Base-by-base conservation (phyloP, 495 filamentous ascomycete genomes). In the Sporormia fimetaria region DNA sequence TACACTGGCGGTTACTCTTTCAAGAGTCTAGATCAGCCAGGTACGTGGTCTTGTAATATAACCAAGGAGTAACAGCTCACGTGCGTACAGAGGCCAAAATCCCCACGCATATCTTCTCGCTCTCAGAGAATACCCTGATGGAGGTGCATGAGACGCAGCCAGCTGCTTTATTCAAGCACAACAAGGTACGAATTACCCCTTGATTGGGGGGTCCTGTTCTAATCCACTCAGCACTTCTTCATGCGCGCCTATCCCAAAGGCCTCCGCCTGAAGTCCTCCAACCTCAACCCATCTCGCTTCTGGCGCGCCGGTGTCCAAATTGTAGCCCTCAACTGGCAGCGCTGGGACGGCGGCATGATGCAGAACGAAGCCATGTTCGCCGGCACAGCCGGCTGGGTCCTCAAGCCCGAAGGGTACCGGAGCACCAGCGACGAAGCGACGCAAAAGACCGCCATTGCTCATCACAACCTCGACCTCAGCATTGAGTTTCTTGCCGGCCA, bases 311-410 rank as follows among this genome's bases (percentile, higher is more conserved):
- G 88, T 7, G 81, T 90, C 3, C 88, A 96, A 63, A 78, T 94
- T 30, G 85, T 92, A 0, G 88, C 88, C 1, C 67, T 95, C 27
- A 96, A 95, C 61, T 96, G 88, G 87, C 88, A 96, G 52, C 79
- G 77, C 39, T 75, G 76, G 54, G 88, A 95, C 54, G 77, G 80
- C 41, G 87, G 84, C 9, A 92, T 85, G 81, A 95, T 95, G 88
- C 71, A 94, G 1, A 94, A 94, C 54, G 76, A 86, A 52, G 88
- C 74, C 41, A 88, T 95, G 85, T 96, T 96, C 57, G 69, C 71
- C 3, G 80, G 78, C 8, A 80, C 80, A 1, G 67, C 66, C 3
- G 88, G 88, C 12, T 96, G 84, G 68, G 76, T 90, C 1, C 67
- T 90, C 1, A 96, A 96, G 54, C 87, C 88, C 0, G 57, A 67